Evolutionary conservation across 1,284 basidiomycete genomes (phyloP).

Genomic region (Ganoderma boninense): DNA sequence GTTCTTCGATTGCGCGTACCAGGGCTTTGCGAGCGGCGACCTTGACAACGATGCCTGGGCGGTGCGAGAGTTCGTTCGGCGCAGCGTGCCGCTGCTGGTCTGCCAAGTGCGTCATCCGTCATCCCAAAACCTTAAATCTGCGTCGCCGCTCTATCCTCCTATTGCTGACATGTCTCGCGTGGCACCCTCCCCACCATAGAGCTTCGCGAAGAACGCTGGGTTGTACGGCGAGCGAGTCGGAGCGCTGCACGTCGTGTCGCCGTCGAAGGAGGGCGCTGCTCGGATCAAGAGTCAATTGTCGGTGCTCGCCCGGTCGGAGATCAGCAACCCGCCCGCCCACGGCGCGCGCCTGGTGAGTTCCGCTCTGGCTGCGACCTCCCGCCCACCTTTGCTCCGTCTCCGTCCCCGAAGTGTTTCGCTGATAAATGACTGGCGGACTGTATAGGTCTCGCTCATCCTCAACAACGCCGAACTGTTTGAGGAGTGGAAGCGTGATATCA

Average conservation of each 20-base stretch:
- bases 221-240: slow-evolving; percentile 93
- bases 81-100: slow-evolving; percentile 81
- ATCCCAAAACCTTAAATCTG: neutral
- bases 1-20: slow-evolving; percentile 97
- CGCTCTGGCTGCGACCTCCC: slow-evolving; percentile 4
- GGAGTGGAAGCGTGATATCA: slow-evolving; percentile 92
- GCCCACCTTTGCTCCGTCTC: neutral
- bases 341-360: slow-evolving; percentile 83
- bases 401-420: slow-evolving; percentile 14
- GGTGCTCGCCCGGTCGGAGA: slow-evolving; percentile 89
- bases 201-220: slow-evolving; percentile 96
- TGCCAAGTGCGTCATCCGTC: slow-evolving; percentile 70
- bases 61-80: slow-evolving; percentile 79
- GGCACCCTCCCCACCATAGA: slow-evolving; percentile 55
- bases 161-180: neutral
- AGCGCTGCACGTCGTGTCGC: slow-evolving; percentile 80
- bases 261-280: slow-evolving; percentile 69
- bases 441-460: slow-evolving; percentile 80
- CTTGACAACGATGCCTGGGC: slow-evolving; percentile 81
- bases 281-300: slow-evolving; percentile 87
- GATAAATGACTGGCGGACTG: slow-evolving; percentile 12
- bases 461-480: slow-evolving; percentile 77
- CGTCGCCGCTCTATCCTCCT: neutral
- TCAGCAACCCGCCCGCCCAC: slow-evolving; percentile 92
- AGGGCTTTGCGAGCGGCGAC: slow-evolving; percentile 91